Evolutionary conservation across 179 eudicot genomes (phyloP).

Genomic region (Drosera spatulata): DNA sequence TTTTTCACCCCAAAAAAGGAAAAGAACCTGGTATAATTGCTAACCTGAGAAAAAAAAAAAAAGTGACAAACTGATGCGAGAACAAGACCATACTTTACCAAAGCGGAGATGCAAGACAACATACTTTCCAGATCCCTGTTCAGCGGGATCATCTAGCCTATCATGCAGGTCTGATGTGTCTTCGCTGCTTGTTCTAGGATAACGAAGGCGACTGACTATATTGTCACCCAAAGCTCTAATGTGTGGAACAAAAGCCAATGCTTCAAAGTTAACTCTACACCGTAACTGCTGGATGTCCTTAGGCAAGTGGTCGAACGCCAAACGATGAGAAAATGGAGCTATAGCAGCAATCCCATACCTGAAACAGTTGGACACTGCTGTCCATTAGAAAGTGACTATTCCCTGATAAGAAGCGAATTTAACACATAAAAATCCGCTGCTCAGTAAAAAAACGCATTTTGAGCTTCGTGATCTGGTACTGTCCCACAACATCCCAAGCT

Average conservation of each 20-base stretch:
- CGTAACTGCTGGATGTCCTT: constrained; percentile 34
- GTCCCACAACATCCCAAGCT: too few species aligned
- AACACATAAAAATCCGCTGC: neutral
- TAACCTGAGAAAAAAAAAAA: neutral
- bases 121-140: constrained; percentile 29
- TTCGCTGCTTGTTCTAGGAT: constrained; percentile 10
- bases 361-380: constrained; percentile 7
- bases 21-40: too few species aligned
- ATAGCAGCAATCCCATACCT: constrained; percentile 43
- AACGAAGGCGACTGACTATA: constrained; percentile 24
- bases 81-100: constrained; percentile 27
- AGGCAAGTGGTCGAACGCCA: constrained; percentile 42
- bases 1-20: too few species aligned
- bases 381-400: constrained; percentile 1
- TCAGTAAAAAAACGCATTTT: neutral
- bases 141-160: constrained; percentile 1
- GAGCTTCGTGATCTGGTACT: neutral
- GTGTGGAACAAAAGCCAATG: constrained; percentile 35
- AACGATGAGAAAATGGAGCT: constrained; percentile 40
- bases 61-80: neutral
- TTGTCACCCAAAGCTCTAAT: constrained; percentile 29
- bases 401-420: neutral
- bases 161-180: neutral
- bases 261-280: constrained; percentile 41
- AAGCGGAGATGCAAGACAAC: constrained; percentile 46